Base-by-base conservation (phyloP, 2,329 filamentous ascomycete species). In the Colletotrichum eleusines region DNA sequence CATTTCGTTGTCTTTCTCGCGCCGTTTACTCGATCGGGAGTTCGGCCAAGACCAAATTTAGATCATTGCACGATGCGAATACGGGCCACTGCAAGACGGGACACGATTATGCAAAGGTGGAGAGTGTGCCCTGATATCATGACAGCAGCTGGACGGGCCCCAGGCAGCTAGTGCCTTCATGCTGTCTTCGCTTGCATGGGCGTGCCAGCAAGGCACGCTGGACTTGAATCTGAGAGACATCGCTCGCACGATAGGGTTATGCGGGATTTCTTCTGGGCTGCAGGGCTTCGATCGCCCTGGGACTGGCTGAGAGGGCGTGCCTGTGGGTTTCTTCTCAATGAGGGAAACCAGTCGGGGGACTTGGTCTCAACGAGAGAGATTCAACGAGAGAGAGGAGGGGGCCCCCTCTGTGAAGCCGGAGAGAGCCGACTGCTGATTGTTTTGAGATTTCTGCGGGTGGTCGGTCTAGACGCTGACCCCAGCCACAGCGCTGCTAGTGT, bases 11-110 rank as follows among this genome's bases (percentile, higher is more conserved):
- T 46, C 33, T 58, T 48, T 14, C n/a, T 63, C 50, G 57, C 64
- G n/a, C 42, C n/a, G 18, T 14, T 51, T 40, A 58, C 63, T 68
- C 12, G n/a, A 61, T 67, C 18, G 33, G 44, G 57, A 28, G 40
- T 23, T 8, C 6, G 20, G 9, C 16, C 28, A 48, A n/a, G 31
- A 28, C 63, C 68, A 44, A 35, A 38, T 61, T 51, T 57, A 70
- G 63, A 31, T 20, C 31, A 2, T 18, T 50, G 42, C 16, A 28
- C 18, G 31, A 18, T 20, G 14, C 12, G 33, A 18, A 28, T 50
- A 44, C 33, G 28, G 35, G 44, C 4, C 42, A 42, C 44, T 42
- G 57, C 51, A 35, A 51, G 44, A 53, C 33, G 38, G n/a, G 18
- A 23, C 42, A 23, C 44, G 46, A 38, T 35, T 40, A 40, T 59